These are phyloP conservation scores for Mycena floridula DNA, from an alignment of 768 basidiomycete genomes.

Conservation along the genomic window DNA sequence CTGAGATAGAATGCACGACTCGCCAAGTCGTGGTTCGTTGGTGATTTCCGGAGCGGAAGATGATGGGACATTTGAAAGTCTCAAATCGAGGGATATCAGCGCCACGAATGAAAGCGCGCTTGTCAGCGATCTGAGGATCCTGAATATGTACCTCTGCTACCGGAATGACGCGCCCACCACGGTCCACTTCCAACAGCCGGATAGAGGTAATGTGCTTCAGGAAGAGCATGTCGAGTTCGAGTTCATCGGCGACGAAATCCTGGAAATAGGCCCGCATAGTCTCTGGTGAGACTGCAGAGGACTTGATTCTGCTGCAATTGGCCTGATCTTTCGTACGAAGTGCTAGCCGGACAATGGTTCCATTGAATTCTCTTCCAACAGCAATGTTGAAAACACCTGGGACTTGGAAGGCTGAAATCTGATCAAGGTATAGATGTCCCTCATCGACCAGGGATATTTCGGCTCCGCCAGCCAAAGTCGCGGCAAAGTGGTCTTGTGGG, in stretches of 20 bases:
- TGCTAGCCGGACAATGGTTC: constrained; percentile 24
- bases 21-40: constrained; percentile 11
- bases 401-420: constrained; percentile 17
- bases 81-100: not conserved
- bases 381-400: constrained; percentile 2
- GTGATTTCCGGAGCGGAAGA: not conserved
- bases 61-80: not conserved
- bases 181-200: constrained; percentile 16
- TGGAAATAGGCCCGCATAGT: constrained; percentile 14
- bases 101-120: not conserved
- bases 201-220: constrained; percentile 20
- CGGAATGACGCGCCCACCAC: constrained; percentile 9
- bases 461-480: not conserved
- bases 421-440: constrained; percentile 13
- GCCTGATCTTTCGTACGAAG: constrained; percentile 15
- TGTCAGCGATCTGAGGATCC: not conserved
- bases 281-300: constrained; percentile 5
- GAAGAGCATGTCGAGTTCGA: constrained; percentile 20
- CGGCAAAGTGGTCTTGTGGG: constrained; percentile 12
- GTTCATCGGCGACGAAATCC: constrained; percentile 19
- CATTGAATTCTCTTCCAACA: constrained; percentile 3
- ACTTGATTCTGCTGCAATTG: constrained; percentile 4
- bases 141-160: constrained; percentile 1
- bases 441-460: not conserved
- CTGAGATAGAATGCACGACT: constrained; percentile 11